Percentiles rank a stretch among this genome's conserved stretches.
Evolutionary conservation across 306 rosid genomes (phyloP).

Genomic region (Elaeagnus macrophylla): DNA sequence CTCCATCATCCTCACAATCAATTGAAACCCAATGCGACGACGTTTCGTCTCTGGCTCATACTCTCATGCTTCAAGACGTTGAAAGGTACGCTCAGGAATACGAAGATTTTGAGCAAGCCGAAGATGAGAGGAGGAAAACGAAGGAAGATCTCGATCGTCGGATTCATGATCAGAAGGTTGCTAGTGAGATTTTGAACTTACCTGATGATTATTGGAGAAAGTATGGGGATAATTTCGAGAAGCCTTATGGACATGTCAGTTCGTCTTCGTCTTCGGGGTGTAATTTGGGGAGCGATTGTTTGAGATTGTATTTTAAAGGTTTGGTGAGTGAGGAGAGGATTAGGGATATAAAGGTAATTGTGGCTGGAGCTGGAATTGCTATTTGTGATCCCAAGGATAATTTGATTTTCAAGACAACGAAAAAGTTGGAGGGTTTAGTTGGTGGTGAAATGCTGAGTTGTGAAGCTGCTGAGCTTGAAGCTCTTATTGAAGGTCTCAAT

Average conservation of each 20-base stretch:
- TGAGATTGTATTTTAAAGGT: conserved; percentile 39
- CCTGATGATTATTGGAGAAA: conserved; percentile 33
- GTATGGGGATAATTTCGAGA: conserved; percentile 28
- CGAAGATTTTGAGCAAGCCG: conserved; percentile 26
- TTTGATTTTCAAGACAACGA: conserved; percentile 27
- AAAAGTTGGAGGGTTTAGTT: conserved; percentile 27
- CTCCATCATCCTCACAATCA: neutral
- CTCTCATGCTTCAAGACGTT: conserved; percentile 21
- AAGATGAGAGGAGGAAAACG: conserved; percentile 19
- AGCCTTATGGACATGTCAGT: conserved; percentile 14
- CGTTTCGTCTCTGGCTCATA: neutral
- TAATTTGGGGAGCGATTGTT: conserved; percentile 11
- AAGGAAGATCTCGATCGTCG: conserved; percentile 35
- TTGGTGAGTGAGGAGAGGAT: conserved; percentile 39
- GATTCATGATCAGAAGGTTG: conserved; percentile 38
- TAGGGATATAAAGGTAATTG: conserved; percentile 24
- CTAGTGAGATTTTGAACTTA: conserved; percentile 25
- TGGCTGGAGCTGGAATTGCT: conserved; percentile 33
- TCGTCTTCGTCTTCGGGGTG: neutral
- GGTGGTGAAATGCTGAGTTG: conserved; percentile 14
- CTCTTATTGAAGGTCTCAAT: conserved; percentile 36
- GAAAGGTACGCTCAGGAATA: conserved; percentile 16
- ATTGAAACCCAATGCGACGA: neutral
- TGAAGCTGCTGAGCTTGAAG: conserved; percentile 28
- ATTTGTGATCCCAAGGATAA: conserved; percentile 29